Evolutionary conservation across 208 protist genomes (phyloP).

Genomic region (Phytomonas sp.): DNA sequence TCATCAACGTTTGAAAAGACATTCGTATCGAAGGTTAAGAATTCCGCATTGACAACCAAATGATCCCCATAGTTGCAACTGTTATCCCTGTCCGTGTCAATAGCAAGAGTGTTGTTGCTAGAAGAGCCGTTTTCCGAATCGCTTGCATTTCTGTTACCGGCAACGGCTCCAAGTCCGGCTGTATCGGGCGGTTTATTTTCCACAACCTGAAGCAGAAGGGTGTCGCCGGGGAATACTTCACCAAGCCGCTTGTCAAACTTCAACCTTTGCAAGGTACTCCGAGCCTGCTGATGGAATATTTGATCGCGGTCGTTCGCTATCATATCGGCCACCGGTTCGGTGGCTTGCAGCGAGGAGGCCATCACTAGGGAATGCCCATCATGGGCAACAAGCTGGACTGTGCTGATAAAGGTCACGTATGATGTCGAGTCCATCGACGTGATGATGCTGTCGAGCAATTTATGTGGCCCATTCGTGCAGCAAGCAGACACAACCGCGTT

Average conservation of each 20-base stretch:
- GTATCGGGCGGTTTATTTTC: background rate
- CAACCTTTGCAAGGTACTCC: background rate
- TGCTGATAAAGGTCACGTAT: background rate
- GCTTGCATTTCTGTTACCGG: background rate
- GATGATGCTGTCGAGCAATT: background rate
- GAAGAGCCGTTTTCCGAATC: background rate
- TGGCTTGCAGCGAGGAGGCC: background rate
- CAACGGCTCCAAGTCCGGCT: background rate
- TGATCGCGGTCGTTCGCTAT: background rate
- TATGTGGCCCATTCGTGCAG: background rate
- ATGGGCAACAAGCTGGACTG: background rate
- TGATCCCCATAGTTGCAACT: background rate
- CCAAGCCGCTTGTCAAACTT: background rate
- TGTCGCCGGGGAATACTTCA: background rate
- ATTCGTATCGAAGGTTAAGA: constrained; percentile 41
- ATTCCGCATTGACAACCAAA: constrained; percentile 29
- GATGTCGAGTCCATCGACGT: background rate
- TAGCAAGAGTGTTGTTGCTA: background rate
- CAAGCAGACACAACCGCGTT: background rate
- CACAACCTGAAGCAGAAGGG: background rate
- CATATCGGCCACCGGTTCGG: background rate
- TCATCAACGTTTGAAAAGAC: constrained; percentile 33
- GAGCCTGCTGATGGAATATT: background rate
- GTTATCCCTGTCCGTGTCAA: background rate
- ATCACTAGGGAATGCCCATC: background rate